A percentile compares a stretch with the other conserved stretches of the same genome.
These are phyloP conservation scores for Calonectria pauciramosa DNA, from an alignment of 2,329 filamentous ascomycete species.

Conservation along the genomic window DNA sequence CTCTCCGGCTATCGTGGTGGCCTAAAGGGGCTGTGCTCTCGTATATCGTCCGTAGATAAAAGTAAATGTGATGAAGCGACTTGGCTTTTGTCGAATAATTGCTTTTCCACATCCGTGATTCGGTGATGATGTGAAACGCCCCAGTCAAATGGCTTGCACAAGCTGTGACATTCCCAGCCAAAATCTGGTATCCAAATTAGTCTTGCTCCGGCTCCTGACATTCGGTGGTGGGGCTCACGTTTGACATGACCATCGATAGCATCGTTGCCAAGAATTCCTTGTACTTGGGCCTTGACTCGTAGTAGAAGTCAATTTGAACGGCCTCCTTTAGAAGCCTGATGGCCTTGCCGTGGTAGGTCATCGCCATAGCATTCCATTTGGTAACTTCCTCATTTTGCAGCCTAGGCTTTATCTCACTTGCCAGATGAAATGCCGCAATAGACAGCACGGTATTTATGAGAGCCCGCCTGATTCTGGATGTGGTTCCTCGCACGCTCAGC, in stretches of 20 bases:
- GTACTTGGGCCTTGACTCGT: slow-evolving; percentile 36
- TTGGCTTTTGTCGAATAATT: slow-evolving; percentile 34
- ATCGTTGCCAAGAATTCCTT: slow-evolving; percentile 47
- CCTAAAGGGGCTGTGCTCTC: slow-evolving; percentile 35
- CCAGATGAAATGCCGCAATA: slow-evolving; percentile 42
- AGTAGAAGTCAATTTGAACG: slow-evolving; percentile 34
- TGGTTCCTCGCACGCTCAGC: slow-evolving; percentile 35
- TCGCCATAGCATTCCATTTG: slow-evolving; percentile 34
- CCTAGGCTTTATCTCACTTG: slow-evolving; percentile 31
- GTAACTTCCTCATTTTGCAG: slow-evolving; percentile 22
- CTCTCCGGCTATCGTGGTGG: neutral
- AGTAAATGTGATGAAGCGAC: slow-evolving; percentile 41
- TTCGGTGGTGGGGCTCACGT: slow-evolving; percentile 18
- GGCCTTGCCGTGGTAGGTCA: slow-evolving; percentile 24
- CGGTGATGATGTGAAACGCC: slow-evolving; percentile 33
- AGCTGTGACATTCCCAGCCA: slow-evolving; percentile 42
- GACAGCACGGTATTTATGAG: slow-evolving; percentile 41
- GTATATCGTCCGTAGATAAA: slow-evolving; percentile 41
- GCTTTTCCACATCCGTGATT: slow-evolving; percentile 31
- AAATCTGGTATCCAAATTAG: slow-evolving; percentile 28
- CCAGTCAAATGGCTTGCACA: slow-evolving; percentile 40
- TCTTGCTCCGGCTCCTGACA: too few relatives aligned
- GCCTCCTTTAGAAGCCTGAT: slow-evolving; percentile 39
- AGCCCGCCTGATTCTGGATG: slow-evolving; percentile 38
- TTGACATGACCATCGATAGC: slow-evolving; percentile 46